Evolutionary conservation across 2,329 filamentous ascomycete species (phyloP), one percentile per base, ranked within the genome.

Genomic region (Phyllosticta ampelicida): DNA sequence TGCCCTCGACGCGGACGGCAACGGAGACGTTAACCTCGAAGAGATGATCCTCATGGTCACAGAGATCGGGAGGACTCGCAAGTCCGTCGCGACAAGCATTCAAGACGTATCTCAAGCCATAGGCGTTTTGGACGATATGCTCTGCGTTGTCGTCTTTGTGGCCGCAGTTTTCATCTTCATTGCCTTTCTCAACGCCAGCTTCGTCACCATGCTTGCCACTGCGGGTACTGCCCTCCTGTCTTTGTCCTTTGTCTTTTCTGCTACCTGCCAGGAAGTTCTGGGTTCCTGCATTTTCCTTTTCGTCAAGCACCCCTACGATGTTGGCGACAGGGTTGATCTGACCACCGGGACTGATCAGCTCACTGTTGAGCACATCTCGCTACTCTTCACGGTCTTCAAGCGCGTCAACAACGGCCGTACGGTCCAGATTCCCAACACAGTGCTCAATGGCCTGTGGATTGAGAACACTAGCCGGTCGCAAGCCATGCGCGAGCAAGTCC

Each of bases 241-340:
- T 5, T 78, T 97, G n/a, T 96, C 92, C 3, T 99, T 99, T 75
- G 87, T 96, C 65, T 97, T 99, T 71, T 86, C 91, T 21, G 86
- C 87, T 58, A 96, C 91, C 1, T 86, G 87, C 3, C 91, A 96
- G 73, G 94, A 99, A 73, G 87, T 99, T 62, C 82, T 99, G n/a
- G 92, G 92, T 67, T 96, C 91, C 44, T 97, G 92, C 77, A 96
- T 99, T 67, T 99, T 99, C 77, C 77, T 99, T 1, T 99, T 99
- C 67, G 90, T 97, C 77, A 99, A 99, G 78, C 94, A 99, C 71
- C 92, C 94, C 0, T 97, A 88, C 71, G 94, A 99, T 70, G 90
- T 97, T 20, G 91, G 92, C 61, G 94, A 99, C 71, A 86, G 94
- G 23, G 89, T 97, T 50, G 90, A 96, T 66, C 87, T 97, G 62